phyloP scores from a whole-genome alignment of 768 basidiomycete genomes.

The Tricholoma bakamatsutake region DNA sequence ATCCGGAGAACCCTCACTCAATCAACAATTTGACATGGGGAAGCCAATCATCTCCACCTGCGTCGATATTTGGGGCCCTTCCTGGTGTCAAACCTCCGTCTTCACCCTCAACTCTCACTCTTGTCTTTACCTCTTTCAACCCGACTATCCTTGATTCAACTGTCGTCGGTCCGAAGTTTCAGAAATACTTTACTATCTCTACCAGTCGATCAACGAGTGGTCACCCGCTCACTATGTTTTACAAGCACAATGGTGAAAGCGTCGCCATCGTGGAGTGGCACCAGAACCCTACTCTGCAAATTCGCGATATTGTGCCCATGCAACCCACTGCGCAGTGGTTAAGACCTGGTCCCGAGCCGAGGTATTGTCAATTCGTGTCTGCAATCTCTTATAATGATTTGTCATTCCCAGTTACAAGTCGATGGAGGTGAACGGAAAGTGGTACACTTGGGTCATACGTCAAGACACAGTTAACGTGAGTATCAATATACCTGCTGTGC shows the following conservation, averaged over 20 bases:
- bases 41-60: constrained; percentile 7
- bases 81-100: constrained; percentile 1
- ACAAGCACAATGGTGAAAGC: constrained; percentile 29
- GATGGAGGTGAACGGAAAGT: constrained; percentile 33
- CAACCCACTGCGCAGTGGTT: constrained; percentile 36
- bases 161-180: constrained; percentile 36
- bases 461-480: constrained; percentile 21
- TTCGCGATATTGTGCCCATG: constrained; percentile 26
- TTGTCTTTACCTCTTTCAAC: constrained; percentile 35
- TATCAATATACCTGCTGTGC: neutral
- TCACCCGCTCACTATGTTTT: constrained; percentile 31
- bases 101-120: constrained; percentile 9
- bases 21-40: constrained; percentile 13
- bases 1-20: constrained; percentile 12
- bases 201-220: constrained; percentile 12
- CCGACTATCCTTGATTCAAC: constrained; percentile 37
- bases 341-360: neutral
- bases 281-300: constrained; percentile 25
- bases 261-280: constrained; percentile 39
- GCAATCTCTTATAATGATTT: neutral
- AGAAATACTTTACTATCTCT: constrained; percentile 35
- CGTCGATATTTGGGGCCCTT: constrained; percentile 13
- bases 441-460: constrained; percentile 35
- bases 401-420: constrained; percentile 24
- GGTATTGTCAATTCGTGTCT: neutral